A percentile compares a stretch with the other conserved stretches of the same genome.
These are phyloP conservation scores for Starmera caribaea DNA, from an alignment of 805 yeast genomes.

Conservation along the genomic window DNA sequence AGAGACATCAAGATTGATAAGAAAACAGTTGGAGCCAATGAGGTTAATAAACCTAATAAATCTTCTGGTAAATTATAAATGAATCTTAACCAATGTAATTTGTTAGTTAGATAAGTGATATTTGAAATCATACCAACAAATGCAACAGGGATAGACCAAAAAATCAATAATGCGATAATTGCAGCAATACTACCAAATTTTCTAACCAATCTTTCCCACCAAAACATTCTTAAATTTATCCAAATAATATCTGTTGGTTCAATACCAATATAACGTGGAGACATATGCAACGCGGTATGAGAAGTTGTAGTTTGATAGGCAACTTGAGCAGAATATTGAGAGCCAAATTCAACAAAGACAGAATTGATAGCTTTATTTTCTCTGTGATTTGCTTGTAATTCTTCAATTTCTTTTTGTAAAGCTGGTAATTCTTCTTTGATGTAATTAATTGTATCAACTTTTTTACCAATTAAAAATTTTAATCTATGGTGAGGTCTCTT, in stretches of 20 bases:
- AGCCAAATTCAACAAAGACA: slow-evolving; percentile 68
- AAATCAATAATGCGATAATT: slow-evolving; percentile 42
- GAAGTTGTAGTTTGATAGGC: slow-evolving; percentile 57
- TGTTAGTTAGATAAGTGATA: slow-evolving; percentile 49
- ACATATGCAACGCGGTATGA: slow-evolving; percentile 56
- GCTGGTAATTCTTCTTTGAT: slow-evolving; percentile 48
- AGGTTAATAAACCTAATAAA: slow-evolving; percentile 56
- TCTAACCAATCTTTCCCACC: slow-evolving; percentile 70
- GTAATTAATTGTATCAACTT: slow-evolving; percentile 53
- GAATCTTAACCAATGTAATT: slow-evolving; percentile 43
- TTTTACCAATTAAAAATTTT: slow-evolving; percentile 38
- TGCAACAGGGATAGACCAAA: slow-evolving; percentile 76
- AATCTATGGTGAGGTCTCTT: slow-evolving; percentile 55
- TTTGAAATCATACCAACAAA: slow-evolving; percentile 71
- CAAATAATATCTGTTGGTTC: slow-evolving; percentile 57
- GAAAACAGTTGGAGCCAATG: slow-evolving; percentile 58
- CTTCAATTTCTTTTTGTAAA: slow-evolving; percentile 45
- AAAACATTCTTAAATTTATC: slow-evolving; percentile 65
- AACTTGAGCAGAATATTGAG: slow-evolving; percentile 65
- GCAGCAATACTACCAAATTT: slow-evolving; percentile 40
- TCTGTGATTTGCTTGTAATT: slow-evolving; percentile 41
- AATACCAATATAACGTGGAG: slow-evolving; percentile 52
- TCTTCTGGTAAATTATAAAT: slow-evolving; percentile 44
- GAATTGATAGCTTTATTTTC: slow-evolving; percentile 61
- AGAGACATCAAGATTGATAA: slow-evolving; percentile 57